These are phyloP conservation scores for Ilyonectria destructans DNA, from an alignment of 2,329 filamentous ascomycete genomes.

Conservation along the genomic window DNA sequence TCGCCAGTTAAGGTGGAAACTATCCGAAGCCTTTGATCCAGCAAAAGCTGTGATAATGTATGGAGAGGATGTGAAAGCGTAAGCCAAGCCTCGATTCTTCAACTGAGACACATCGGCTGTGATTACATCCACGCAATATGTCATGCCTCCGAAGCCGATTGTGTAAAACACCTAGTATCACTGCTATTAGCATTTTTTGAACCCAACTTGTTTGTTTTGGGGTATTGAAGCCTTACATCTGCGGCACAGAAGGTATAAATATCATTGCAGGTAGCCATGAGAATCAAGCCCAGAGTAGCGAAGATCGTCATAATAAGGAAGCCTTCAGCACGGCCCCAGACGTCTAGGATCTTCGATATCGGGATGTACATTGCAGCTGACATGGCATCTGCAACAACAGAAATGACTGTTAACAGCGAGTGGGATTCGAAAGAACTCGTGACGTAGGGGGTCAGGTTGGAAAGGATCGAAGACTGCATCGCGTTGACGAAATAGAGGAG, in stretches of 20 bases:
- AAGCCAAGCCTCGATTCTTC: conserved; percentile 55
- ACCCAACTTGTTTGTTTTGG: conserved; percentile 35
- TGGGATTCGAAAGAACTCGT: conserved; percentile 68
- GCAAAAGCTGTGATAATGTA: conserved; percentile 63
- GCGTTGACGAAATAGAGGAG: conserved; percentile 67
- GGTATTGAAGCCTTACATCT: conserved; percentile 50
- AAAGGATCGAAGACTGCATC: conserved; percentile 61
- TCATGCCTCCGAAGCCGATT: conserved; percentile 72
- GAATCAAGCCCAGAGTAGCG: conserved; percentile 65
- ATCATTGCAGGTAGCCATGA: conserved; percentile 72
- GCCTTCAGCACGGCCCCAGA: conserved; percentile 75
- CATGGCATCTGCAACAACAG: conserved; percentile 68
- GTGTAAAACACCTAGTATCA: conserved; percentile 69
- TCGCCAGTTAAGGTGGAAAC: conserved; percentile 27
- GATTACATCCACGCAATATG: conserved; percentile 74
- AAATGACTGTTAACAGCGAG: conserved; percentile 67
- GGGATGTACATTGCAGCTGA: conserved; percentile 73
- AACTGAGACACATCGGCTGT: conserved; percentile 72
- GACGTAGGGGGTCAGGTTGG: conserved; percentile 61
- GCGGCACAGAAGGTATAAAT: conserved; percentile 65
- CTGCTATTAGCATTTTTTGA: not conserved
- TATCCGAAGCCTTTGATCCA: conserved; percentile 27
- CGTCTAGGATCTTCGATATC: conserved; percentile 73
- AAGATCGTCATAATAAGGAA: conserved; percentile 68
- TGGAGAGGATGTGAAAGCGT: conserved; percentile 57